Evolutionary conservation across 2,329 filamentous ascomycete species (phyloP), one percentile per base, ranked within the genome.

Genomic region (Stemphylium vesicarium): DNA sequence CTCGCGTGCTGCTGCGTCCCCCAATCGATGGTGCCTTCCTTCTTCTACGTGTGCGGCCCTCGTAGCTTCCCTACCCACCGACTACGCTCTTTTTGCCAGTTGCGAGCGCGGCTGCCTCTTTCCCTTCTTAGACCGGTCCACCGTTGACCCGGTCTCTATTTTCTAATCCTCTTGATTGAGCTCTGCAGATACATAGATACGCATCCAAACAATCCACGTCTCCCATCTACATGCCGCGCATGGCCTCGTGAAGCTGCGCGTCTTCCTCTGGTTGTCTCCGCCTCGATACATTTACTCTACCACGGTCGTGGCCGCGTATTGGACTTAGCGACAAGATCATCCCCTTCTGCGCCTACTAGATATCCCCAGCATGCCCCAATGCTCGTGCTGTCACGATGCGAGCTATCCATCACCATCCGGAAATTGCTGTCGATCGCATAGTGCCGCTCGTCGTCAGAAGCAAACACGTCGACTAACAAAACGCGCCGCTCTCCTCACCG

Each of bases 41-140:
- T 63, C 50, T 45, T 62, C 62, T 42, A 41, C 50, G 50, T 31
- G 46, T 64, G 63, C 59, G 62, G 61, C 66, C 56, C 66, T 69
- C 68, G 70, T 66, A 73, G 69, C 68, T 71, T 63, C 70, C 66
- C 67, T 45, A 69, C 69, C 70, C 70, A 63, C 69, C 70, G 69
- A 63, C 41, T 68, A 74, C 71, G 72, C 68, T 71, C 68, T 32
- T 73, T 73, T 71, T 64, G 64, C 65, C 59, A 56, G 61, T 62
- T 69, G 68, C 67, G 65, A 61, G 63, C 63, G 50, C 37, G 31
- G 61, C 65, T 39, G 54, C 55, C 51, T 53, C 63, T 46, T 64
- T 64, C 63, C 64, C 50, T 63, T 68, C 66, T 66, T 58, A 58
- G 65, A 53, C 64, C 56, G 62, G 49, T 49, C 53, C 50, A 57